These are phyloP conservation scores for Cyberlindnera amylophila DNA, from an alignment of 805 yeast species.

Conservation along the genomic window DNA sequence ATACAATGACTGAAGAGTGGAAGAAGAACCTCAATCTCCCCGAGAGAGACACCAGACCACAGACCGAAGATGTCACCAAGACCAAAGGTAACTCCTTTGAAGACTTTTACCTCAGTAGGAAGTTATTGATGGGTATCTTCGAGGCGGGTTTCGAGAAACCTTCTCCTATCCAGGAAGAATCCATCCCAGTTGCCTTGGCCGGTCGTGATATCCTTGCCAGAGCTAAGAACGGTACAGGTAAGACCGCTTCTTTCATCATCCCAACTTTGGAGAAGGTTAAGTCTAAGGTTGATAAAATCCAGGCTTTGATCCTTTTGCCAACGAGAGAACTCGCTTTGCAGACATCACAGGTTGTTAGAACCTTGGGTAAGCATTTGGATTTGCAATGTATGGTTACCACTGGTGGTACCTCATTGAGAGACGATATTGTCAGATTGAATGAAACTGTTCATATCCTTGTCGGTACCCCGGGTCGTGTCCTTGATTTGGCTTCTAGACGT, in stretches of 20 bases:
- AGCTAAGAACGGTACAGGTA: conserved; percentile 98
- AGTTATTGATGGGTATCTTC: conserved; percentile 94
- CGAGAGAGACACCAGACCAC: conserved; percentile 85
- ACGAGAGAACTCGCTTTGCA: conserved; percentile 97
- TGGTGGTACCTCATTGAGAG: conserved; percentile 93
- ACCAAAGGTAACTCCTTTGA: conserved; percentile 91
- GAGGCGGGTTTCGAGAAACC: conserved; percentile 99
- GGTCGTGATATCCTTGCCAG: conserved; percentile 96
- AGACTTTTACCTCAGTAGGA: conserved; percentile 87
- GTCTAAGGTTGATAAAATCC: conserved; percentile 80
- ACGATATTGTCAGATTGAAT: conserved; percentile 87
- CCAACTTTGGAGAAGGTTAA: conserved; percentile 88
- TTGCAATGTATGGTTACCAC: conserved; percentile 96
- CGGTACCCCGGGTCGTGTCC: conserved; percentile 97
- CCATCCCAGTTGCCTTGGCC: conserved; percentile 91
- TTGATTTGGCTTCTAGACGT: conserved; percentile 86
- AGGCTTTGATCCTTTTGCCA: conserved; percentile 90
- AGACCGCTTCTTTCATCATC: conserved; percentile 94
- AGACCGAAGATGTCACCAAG: conserved; percentile 91
- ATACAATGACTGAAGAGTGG: conserved; percentile 57
- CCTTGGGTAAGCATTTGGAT: conserved; percentile 90
- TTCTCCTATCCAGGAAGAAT: conserved; percentile 95
- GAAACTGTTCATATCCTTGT: conserved; percentile 93
- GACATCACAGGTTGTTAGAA: conserved; percentile 95
- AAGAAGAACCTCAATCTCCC: conserved; percentile 73